A percentile compares a stretch with the other conserved stretches of the same genome.
Conservation (phyloP, 1,139 yeast genomes). For the Yamadazyma aaseri region DNA sequence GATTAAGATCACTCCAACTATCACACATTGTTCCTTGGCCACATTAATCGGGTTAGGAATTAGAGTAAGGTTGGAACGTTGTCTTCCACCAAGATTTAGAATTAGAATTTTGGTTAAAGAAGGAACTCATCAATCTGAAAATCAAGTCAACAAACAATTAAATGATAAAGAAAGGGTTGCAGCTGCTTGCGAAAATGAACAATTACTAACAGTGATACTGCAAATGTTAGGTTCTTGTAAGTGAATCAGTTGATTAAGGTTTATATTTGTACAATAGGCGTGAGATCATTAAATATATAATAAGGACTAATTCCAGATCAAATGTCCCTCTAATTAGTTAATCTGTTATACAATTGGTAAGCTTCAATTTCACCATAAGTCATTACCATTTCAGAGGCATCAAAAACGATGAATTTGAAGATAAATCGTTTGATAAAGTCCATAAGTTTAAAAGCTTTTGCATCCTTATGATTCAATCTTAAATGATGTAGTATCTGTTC, state of each 20-base stretch:
- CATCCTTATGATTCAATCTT: constrained; percentile 12
- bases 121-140: constrained; percentile 94
- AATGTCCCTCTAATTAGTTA: too few species aligned
- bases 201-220: constrained; percentile 79
- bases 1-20: constrained; percentile 92
- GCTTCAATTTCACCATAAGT: constrained; percentile 33
- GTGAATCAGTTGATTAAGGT: constrained; percentile 14
- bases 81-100: constrained; percentile 83
- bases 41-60: constrained; percentile 95
- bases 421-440: constrained; percentile 39
- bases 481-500: constrained; percentile 15
- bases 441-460: constrained; percentile 27
- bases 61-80: constrained; percentile 84
- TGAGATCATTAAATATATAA: constrained; percentile 5
- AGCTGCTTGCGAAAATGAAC: constrained; percentile 98
- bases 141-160: constrained; percentile 92
- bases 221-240: constrained; percentile 87
- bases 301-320: too few species aligned
- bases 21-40: constrained; percentile 95
- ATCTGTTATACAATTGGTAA: constrained; percentile 16
- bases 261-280: constrained; percentile 12
- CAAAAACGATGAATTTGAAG: constrained; percentile 40
- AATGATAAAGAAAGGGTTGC: constrained; percentile 98
- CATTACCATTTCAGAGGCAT: constrained; percentile 37
- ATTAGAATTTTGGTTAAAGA: constrained; percentile 77